Evolutionary conservation across 2,329 filamentous ascomycete genomes (phyloP).

Genomic region (Bipolaris bicolor): DNA sequence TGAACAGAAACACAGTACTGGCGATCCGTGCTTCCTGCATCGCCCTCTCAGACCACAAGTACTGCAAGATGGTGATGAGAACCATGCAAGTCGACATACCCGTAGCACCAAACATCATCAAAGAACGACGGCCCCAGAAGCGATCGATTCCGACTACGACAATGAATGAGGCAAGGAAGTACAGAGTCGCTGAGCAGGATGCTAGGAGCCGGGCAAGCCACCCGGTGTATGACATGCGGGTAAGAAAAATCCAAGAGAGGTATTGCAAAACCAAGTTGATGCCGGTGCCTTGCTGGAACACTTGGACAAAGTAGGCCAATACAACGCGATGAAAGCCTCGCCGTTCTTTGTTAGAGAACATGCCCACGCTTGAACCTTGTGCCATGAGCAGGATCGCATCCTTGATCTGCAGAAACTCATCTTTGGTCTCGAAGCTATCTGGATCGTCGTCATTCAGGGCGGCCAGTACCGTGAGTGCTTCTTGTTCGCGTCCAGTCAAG

Average conservation of each 20-base stretch:
- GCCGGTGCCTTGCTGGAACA: conserved; percentile 52
- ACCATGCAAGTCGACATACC: conserved; percentile 46
- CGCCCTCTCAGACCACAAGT: conserved; percentile 29
- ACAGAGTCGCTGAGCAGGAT: conserved; percentile 48
- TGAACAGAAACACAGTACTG: conserved; percentile 74
- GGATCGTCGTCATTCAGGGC: conserved; percentile 39
- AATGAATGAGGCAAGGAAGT: conserved; percentile 48
- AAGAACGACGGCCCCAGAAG: conserved; percentile 43
- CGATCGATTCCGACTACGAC: conserved; percentile 46
- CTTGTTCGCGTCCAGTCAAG: conserved; percentile 60
- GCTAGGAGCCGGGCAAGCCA: conserved; percentile 51
- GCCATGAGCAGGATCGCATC: conserved; percentile 42
- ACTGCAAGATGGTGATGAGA: conserved; percentile 36
- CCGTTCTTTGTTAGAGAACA: conserved; percentile 45
- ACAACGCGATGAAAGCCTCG: conserved; percentile 51
- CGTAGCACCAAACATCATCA: conserved; percentile 47
- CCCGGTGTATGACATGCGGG: conserved; percentile 55
- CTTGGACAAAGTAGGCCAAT: conserved; percentile 51
- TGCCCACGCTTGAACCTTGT: conserved; percentile 29
- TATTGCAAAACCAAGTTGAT: conserved; percentile 44
- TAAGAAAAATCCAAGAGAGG: conserved; percentile 59
- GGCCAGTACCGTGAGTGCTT: conserved; percentile 40
- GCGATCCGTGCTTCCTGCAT: conserved; percentile 40
- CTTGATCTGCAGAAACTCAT: conserved; percentile 52
- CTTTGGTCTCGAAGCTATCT: conserved; percentile 35